A percentile compares a stretch with the other conserved stretches of the same genome.
Conservation (phyloP, 225 moss, liverwort and hornwort species). For the Neckera pumila region DNA sequence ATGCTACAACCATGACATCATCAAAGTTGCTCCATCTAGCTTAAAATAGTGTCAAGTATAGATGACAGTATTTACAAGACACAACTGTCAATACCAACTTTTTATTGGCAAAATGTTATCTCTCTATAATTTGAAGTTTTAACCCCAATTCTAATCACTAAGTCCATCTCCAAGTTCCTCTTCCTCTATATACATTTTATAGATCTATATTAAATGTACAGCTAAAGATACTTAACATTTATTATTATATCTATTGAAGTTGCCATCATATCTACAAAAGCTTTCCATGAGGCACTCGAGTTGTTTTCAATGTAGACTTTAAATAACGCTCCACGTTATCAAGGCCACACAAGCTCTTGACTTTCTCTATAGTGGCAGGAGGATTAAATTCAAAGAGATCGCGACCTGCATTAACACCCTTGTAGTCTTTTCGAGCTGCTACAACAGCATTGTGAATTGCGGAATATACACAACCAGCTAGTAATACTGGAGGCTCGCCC, state of each 20-base stretch:
- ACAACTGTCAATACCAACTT: not conserved
- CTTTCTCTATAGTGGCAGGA: conserved; percentile 39
- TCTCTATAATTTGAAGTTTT: not conserved
- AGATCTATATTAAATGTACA: not conserved
- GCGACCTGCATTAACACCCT: not conserved
- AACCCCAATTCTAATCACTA: no score
- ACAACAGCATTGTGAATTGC: conserved; percentile 39
- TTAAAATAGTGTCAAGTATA: not conserved
- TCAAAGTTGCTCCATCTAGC: not conserved
- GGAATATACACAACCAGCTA: conserved; percentile 39
- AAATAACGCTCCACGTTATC: conserved; percentile 58
- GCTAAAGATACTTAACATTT: no score
- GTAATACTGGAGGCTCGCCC: conserved; percentile 51
- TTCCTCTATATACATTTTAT: not conserved
- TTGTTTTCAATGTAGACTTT: not conserved
- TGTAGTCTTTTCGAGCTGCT: conserved; percentile 38
- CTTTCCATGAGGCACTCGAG: not conserved
- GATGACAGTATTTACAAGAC: not conserved
- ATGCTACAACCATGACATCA: not conserved
- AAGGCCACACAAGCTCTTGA: conserved; percentile 51
- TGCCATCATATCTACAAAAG: not conserved
- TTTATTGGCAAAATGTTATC: no score
- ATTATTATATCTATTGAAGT: not conserved
- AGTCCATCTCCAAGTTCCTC: no score
- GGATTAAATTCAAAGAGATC: conserved; percentile 21